Evolutionary conservation across 768 basidiomycete genomes (phyloP).

Genomic region (Tricholoma furcatifolium): DNA sequence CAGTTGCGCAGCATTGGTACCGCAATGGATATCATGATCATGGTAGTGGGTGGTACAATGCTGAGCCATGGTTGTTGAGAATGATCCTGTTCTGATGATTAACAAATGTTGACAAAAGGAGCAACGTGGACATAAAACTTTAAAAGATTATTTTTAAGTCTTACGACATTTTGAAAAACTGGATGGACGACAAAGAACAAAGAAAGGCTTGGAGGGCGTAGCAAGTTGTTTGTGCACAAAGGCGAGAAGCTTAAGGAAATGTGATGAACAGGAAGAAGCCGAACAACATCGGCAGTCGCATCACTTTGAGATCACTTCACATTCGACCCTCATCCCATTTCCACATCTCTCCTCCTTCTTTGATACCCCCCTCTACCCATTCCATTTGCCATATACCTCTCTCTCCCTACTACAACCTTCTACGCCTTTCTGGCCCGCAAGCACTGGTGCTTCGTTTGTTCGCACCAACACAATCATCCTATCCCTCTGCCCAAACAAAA

Average conservation of each 20-base stretch:
- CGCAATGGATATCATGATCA: no score
- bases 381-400: conserved; percentile 22
- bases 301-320: conserved; percentile 9
- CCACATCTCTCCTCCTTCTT: conserved; percentile 20
- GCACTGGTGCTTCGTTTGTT: conserved; percentile 45
- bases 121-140: no score
- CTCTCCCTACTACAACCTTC: conserved; percentile 13
- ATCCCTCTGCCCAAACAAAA: conserved; percentile 12
- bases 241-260: no score
- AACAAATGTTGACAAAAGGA: no score
- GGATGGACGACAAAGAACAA: no score
- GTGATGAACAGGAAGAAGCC: conserved; percentile 19
- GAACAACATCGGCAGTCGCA: conserved; percentile 19
- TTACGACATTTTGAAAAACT: no score
- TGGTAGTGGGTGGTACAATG: no score
- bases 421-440: conserved; percentile 31
- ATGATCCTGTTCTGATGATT: conserved; percentile 1
- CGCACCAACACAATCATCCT: conserved; percentile 14
- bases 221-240: no score
- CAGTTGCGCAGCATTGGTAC: no score
- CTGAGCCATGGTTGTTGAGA: no score
- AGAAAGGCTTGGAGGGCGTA: no score
- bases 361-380: conserved; percentile 35
- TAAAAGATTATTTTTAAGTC: no score
- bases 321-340: conserved; percentile 5